Evolutionary conservation across 176 grass and related monocot species (phyloP).

Genomic region (Musa troglodytarum): DNA sequence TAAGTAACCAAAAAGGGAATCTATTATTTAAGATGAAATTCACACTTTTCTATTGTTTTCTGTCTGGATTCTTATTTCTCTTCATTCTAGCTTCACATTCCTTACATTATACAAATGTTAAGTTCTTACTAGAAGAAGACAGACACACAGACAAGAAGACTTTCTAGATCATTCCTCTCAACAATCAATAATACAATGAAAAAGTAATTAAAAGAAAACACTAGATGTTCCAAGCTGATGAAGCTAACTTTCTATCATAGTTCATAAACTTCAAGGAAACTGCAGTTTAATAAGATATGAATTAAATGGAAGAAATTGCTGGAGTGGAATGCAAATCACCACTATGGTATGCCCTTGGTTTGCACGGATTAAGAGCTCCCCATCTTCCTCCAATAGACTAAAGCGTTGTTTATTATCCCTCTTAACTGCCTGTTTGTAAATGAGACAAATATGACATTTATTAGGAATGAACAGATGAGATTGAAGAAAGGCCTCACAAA

Average conservation of each 20-base stretch:
- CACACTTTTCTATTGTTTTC: too few relatives aligned
- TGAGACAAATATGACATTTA: not conserved
- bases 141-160: not conserved
- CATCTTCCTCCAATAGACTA: conserved; percentile 76
- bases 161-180: not conserved
- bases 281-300: not conserved
- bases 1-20: too few relatives aligned
- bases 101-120: too few relatives aligned
- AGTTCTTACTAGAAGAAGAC: too few relatives aligned
- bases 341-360: conserved; percentile 75
- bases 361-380: conserved; percentile 62
- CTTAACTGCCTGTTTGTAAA: conserved; percentile 50
- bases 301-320: not conserved
- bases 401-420: conserved; percentile 78
- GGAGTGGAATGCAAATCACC: conserved; percentile 28
- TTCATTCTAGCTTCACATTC: too few relatives aligned
- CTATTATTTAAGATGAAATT: too few relatives aligned
- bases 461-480: not conserved
- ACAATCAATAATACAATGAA: not conserved
- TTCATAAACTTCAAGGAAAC: not conserved
- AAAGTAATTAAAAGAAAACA: not conserved
- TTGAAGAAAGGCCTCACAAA: not conserved
- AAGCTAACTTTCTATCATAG: not conserved
- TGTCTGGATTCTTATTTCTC: too few relatives aligned
- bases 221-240: not conserved